phyloP scores from a whole-genome alignment of 2,329 filamentous ascomycete genomes.

The Penicillium sp. region DNA sequence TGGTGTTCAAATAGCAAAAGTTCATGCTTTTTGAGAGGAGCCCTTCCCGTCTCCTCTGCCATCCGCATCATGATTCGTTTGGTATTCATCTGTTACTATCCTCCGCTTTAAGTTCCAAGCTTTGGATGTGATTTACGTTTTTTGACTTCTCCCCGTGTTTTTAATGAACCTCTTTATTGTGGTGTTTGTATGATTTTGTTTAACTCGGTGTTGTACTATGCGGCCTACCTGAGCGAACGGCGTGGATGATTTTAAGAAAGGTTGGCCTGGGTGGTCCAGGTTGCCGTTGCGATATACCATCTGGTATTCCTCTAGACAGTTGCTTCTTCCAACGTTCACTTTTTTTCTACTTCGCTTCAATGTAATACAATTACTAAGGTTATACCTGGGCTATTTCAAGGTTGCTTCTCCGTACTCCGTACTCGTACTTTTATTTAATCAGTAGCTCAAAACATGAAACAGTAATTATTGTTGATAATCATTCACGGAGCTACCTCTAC shows the following conservation, averaged over 20 bases:
- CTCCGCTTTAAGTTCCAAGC: neutral
- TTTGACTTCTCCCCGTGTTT: slow-evolving; percentile 16
- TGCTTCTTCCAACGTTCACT: neutral
- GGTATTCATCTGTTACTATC: neutral
- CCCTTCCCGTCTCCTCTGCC: neutral
- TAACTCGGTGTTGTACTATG: slow-evolving; percentile 19
- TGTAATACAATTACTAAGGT: neutral
- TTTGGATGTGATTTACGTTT: neutral
- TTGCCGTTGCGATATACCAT: slow-evolving; percentile 11
- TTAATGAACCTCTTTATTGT: slow-evolving; percentile 18
- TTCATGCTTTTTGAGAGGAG: neutral
- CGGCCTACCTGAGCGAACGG: slow-evolving; percentile 24
- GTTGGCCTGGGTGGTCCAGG: slow-evolving; percentile 19
- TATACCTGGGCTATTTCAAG: too few relatives aligned
- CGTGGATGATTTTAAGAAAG: slow-evolving; percentile 26
- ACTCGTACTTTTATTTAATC: neutral
- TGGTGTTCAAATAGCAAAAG: slow-evolving; percentile 4
- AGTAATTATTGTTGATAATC: too few relatives aligned
- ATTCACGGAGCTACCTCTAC: too few relatives aligned
- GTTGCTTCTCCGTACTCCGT: slow-evolving; percentile 1
- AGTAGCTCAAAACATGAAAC: too few relatives aligned
- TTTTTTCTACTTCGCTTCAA: slow-evolving; percentile 7
- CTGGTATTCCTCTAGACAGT: slow-evolving; percentile 7
- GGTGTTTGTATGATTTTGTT: slow-evolving; percentile 17
- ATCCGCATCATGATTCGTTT: neutral